Conservation (phyloP, 257 asterid genomes). For the Echium plantagineum region DNA sequence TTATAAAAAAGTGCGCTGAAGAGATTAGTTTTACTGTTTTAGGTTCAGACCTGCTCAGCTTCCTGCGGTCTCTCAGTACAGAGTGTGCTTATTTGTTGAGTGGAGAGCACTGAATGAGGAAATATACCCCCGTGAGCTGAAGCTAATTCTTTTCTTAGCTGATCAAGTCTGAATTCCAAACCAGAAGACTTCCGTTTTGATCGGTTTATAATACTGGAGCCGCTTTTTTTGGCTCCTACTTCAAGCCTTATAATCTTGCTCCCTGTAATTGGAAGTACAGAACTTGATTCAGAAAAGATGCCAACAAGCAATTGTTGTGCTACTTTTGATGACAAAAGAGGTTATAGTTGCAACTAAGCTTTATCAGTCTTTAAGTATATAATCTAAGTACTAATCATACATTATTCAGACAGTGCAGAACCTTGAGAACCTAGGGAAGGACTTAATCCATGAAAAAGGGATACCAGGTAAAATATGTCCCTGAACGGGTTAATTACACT, state of each 20-base stretch:
- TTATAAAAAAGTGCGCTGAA: not conserved
- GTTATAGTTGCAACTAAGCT: too few species aligned
- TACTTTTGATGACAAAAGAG: not conserved
- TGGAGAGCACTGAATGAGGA: conserved; percentile 81
- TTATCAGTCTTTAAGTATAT: too few species aligned
- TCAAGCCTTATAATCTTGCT: conserved; percentile 61
- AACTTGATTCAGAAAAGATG: not conserved
- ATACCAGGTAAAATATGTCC: not conserved
- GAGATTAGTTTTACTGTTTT: conserved; percentile 1
- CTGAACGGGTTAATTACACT: not conserved
- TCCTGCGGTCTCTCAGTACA: conserved; percentile 51
- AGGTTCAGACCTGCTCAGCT: conserved; percentile 48
- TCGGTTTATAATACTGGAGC: conserved; percentile 31
- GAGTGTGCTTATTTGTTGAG: conserved; percentile 60
- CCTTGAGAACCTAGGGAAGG: too few species aligned
- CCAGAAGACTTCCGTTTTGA: conserved; percentile 50
- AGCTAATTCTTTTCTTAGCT: conserved; percentile 80
- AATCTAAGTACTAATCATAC: too few species aligned
- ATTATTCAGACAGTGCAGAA: too few species aligned
- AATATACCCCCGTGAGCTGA: conserved; percentile 71
- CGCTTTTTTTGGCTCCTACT: conserved; percentile 30
- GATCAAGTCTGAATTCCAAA: conserved; percentile 60
- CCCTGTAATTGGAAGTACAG: conserved; percentile 31
- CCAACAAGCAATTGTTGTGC: not conserved
- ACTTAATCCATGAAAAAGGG: not conserved